These are phyloP conservation scores for Chloranthus sessilifolius DNA, from an alignment of 164 flowering plant genomes.

Conservation along the genomic window DNA sequence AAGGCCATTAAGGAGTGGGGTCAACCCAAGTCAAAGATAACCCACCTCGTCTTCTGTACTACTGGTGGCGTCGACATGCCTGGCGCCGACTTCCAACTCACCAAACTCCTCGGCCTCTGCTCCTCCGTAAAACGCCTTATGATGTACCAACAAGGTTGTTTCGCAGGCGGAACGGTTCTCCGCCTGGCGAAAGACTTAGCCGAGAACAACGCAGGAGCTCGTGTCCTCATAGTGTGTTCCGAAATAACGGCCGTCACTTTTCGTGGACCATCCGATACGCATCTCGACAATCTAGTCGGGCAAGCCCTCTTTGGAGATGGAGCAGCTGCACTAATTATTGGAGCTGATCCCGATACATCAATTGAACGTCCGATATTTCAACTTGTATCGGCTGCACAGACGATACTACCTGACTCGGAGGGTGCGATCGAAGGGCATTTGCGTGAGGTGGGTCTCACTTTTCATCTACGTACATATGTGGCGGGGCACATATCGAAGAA, in stretches of 20 bases:
- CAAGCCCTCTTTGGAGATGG: conserved; percentile 15
- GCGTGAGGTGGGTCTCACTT: conserved; percentile 11
- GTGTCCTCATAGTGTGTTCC: conserved; percentile 11
- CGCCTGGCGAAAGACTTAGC: conserved; percentile 15
- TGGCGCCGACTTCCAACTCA: conserved; percentile 11
- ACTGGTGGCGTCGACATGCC: conserved; percentile 16
- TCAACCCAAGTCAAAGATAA: conserved; percentile 10
- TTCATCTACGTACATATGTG: conserved; percentile 8
- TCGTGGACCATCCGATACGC: conserved; percentile 8
- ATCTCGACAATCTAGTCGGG: conserved; percentile 12
- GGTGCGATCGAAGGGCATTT: conserved; percentile 11
- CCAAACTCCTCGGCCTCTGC: conserved; percentile 14
- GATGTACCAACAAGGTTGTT: conserved; percentile 15
- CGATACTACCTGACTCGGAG: conserved; percentile 4
- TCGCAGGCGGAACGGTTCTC: conserved; percentile 11
- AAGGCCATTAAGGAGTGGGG: conserved; percentile 17
- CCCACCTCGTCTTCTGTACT: conserved; percentile 19
- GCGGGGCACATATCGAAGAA: conserved; percentile 7
- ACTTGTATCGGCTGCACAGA: conserved; percentile 3
- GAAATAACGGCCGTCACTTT: conserved; percentile 12
- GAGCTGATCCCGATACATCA: conserved; percentile 1
- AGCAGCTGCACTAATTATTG: conserved; percentile 11
- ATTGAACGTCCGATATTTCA: conserved; percentile 3
- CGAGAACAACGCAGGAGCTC: conserved; percentile 12
- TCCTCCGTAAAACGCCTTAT: conserved; percentile 8